Base-by-base conservation (phyloP, 164 flowering plant species). In the Hamamelis virginiana region DNA sequence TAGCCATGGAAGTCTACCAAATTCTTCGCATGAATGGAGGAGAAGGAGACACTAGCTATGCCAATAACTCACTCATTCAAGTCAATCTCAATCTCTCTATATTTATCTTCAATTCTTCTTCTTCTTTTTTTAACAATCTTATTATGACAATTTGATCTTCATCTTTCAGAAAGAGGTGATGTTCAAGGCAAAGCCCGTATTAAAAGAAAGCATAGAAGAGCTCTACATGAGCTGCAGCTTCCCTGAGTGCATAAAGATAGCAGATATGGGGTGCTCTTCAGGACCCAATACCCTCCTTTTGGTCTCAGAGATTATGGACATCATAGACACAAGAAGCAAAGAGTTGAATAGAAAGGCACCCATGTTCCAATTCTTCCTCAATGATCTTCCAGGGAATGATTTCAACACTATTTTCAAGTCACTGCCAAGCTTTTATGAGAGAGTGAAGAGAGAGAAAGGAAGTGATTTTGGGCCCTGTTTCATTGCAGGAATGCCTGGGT, bases 251-350 rank as follows among this genome's bases (percentile, higher is more conserved):
- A 18, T 71, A 0, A 57, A 5, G 15, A 8, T 72, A 16, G 75
- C 70, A 0, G 75, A 72, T 28, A 48, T 66, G 64, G 75, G 75
- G 0, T 72, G 75, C 56, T 67, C 70, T 21, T 51, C 71, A 1
- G 71, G 71, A 14, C 71, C 75, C 23, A 72, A 66, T 44, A 43
- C 75, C 4, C 47, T 59, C 4, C 14, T 58, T 23, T 8, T 44
- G 0, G 19, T 43, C 4, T 48, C 25, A 18, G 26, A 60, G 0
- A 51, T 67, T 13, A 8, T 66, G 1, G 65, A 52, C 9, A 26
- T 14, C n/a, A 21, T 66, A 4, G 44, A 59, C 8, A 6, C 0
- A 3, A 25, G 25, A 5, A 19, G 67, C 48, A 25, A 19, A 13
- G 8, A 28, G 0, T 26, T 44, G 23, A 66, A 59, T 6, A 26